phyloP scores from a whole-genome alignment of 176 grass and related monocot species.

The Ensete glaucum region DNA sequence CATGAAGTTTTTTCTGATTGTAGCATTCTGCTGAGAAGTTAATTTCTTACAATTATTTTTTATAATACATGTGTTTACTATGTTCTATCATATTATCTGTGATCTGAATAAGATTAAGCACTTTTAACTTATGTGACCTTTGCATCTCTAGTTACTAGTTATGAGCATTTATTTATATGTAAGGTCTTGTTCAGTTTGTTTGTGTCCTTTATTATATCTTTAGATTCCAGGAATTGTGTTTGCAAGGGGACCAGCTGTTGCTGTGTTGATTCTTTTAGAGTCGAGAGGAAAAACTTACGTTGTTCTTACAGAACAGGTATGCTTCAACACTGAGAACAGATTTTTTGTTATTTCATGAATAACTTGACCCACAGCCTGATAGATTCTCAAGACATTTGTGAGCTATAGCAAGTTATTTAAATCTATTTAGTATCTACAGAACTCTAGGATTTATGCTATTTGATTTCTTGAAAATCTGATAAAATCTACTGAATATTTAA shows the following conservation, averaged over 20 bases:
- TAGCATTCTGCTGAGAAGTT: too few relatives aligned
- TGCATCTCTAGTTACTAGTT: not conserved
- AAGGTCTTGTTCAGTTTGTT: not conserved
- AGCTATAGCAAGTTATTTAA: not conserved
- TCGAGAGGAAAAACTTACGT: conserved; percentile 55
- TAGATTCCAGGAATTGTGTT: conserved; percentile 99
- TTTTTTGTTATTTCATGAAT: not conserved
- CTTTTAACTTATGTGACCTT: too few relatives aligned
- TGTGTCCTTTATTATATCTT: conserved; percentile 21
- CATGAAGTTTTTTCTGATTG: too few relatives aligned
- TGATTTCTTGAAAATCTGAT: conserved; percentile 3
- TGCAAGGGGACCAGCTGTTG: conserved; percentile 77
- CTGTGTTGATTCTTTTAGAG: conserved; percentile 82
- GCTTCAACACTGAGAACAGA: not conserved
- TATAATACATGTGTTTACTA: too few relatives aligned
- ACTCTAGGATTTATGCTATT: not conserved
- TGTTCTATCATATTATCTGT: too few relatives aligned
- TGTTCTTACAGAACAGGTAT: conserved; percentile 86
- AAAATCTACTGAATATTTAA: conserved; percentile 15
- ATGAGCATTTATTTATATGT: not conserved
- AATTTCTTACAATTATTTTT: too few relatives aligned
- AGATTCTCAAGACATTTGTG: not conserved
- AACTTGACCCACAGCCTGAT: not conserved
- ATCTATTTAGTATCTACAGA: not conserved
- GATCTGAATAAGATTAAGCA: too few relatives aligned